Percentiles rank a stretch among this genome's conserved stretches.
phyloP scores from a whole-genome alignment of 768 basidiomycete genomes.

The Hemileccinum rubropunctum region DNA sequence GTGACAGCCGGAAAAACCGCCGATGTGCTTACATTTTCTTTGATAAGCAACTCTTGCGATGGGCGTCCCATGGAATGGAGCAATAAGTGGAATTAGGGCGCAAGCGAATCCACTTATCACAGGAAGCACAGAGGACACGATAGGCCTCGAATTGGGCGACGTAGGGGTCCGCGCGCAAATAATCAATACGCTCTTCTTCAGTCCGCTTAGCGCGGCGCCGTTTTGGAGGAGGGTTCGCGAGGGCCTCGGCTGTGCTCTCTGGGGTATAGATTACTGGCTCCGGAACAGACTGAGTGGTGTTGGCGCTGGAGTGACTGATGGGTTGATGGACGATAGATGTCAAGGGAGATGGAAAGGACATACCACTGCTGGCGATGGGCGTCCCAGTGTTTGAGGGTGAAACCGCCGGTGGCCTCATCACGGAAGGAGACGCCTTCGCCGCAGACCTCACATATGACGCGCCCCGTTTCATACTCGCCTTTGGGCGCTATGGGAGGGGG shows the following conservation, averaged over 20 bases:
- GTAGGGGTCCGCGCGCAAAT: conserved; percentile 65
- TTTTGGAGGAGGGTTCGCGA: conserved; percentile 53
- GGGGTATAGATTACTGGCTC: conserved; percentile 44
- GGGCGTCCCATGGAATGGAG: conserved; percentile 87
- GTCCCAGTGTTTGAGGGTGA: conserved; percentile 70
- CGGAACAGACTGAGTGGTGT: conserved; percentile 30
- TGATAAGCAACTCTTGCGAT: conserved; percentile 76
- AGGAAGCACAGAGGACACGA: conserved; percentile 73
- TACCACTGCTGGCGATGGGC: conserved; percentile 62
- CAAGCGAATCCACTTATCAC: conserved; percentile 85
- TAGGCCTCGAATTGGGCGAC: conserved; percentile 82
- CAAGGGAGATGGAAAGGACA: conserved; percentile 19
- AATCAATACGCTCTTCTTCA: conserved; percentile 74
- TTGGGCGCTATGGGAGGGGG: conserved; percentile 23
- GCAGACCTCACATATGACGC: conserved; percentile 65
- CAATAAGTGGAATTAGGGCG: conserved; percentile 85
- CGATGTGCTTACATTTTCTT: conserved; percentile 61
- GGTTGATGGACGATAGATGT: conserved; percentile 2
- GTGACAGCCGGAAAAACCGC: conserved; percentile 3
- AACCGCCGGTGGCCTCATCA: conserved; percentile 58
- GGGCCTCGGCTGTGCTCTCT: conserved; percentile 38
- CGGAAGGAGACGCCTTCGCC: conserved; percentile 61
- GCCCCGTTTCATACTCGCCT: conserved; percentile 64
- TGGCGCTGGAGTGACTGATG: conserved; percentile 21
- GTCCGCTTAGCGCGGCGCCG: conserved; percentile 73